Percentiles rank a stretch among this genome's conserved stretches.
These are phyloP conservation scores for Juglanconis oblonga DNA, from an alignment of 2,329 filamentous ascomycete genomes.

Conservation along the genomic window DNA sequence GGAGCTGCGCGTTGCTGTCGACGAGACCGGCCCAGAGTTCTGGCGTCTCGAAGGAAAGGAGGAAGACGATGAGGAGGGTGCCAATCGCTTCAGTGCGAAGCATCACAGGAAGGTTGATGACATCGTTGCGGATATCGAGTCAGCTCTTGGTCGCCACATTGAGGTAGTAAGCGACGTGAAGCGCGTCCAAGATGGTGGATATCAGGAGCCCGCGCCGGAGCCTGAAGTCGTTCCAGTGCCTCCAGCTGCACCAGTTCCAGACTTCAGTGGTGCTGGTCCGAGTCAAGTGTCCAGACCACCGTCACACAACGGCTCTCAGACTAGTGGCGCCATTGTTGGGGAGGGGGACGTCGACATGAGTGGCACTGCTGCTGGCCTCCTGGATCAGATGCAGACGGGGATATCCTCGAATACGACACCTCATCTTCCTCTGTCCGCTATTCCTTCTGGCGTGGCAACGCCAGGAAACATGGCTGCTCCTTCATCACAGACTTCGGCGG, in stretches of 20 bases:
- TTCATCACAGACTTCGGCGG: conserved; percentile 38
- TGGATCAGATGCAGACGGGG: conserved; percentile 67
- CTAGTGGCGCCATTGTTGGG: conserved; percentile 53
- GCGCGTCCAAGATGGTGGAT: conserved; percentile 76
- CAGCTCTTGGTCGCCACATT: conserved; percentile 64
- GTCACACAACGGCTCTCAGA: conserved; percentile 54
- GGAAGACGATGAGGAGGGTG: conserved; percentile 49
- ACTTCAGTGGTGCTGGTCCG: conserved; percentile 21
- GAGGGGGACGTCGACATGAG: conserved; percentile 65
- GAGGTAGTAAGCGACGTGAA: conserved; percentile 61
- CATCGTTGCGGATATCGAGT: conserved; percentile 73
- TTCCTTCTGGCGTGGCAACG: conserved; percentile 56
- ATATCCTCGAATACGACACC: conserved; percentile 60
- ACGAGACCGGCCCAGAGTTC: conserved; percentile 57
- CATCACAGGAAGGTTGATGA: conserved; percentile 62
- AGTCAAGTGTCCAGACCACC: conserved; percentile 46
- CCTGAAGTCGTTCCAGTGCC: conserved; percentile 30
- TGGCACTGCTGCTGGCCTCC: conserved; percentile 59
- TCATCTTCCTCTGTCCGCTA: conserved; percentile 54
- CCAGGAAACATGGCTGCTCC: conserved; percentile 47
- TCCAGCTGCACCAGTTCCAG: conserved; percentile 24
- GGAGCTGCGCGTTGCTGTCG: conserved; percentile 65
- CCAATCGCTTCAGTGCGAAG: conserved; percentile 36
- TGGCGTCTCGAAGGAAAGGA: conserved; percentile 61
- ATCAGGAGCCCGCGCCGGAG: conserved; percentile 58